These are phyloP conservation scores for Aspergillus eucalypticola DNA, from an alignment of 2,329 filamentous ascomycete species.

Conservation along the genomic window DNA sequence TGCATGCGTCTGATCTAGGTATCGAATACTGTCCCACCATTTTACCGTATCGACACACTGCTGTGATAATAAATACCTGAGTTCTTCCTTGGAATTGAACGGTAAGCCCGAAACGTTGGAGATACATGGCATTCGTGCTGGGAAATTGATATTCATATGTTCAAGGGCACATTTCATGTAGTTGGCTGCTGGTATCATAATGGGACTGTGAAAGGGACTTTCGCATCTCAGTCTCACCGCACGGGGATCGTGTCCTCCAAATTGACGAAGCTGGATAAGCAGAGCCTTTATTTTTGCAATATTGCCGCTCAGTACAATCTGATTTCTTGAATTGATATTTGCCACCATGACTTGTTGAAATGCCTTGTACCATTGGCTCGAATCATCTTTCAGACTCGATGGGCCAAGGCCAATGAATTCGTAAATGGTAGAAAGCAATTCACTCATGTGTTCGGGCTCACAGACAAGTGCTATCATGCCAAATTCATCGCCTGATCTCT, in stretches of 20 bases:
- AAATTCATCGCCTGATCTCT: constrained; percentile 74
- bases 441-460: constrained; percentile 72
- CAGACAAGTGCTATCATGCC: constrained; percentile 94
- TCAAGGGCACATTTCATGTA: constrained; percentile 71
- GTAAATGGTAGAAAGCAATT: constrained; percentile 71
- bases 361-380: constrained; percentile 66
- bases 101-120: constrained; percentile 83
- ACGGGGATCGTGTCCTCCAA: constrained; percentile 86
- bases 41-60: constrained; percentile 88
- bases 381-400: constrained; percentile 67
- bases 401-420: constrained; percentile 73
- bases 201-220: constrained; percentile 84
- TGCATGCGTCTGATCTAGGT: constrained; percentile 78
- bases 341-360: constrained; percentile 88
- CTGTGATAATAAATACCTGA: constrained; percentile 76
- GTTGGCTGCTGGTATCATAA: constrained; percentile 82
- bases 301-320: constrained; percentile 89
- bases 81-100: constrained; percentile 69
- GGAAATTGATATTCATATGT: constrained; percentile 68
- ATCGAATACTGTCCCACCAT: constrained; percentile 93
- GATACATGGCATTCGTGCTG: constrained; percentile 72
- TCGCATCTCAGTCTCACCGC: constrained; percentile 85
- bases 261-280: constrained; percentile 81
- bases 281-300: constrained; percentile 79
- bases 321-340: constrained; percentile 94